These are phyloP conservation scores for Musa itinerans DNA, from an alignment of 176 grass and related monocot genomes.

Conservation along the genomic window DNA sequence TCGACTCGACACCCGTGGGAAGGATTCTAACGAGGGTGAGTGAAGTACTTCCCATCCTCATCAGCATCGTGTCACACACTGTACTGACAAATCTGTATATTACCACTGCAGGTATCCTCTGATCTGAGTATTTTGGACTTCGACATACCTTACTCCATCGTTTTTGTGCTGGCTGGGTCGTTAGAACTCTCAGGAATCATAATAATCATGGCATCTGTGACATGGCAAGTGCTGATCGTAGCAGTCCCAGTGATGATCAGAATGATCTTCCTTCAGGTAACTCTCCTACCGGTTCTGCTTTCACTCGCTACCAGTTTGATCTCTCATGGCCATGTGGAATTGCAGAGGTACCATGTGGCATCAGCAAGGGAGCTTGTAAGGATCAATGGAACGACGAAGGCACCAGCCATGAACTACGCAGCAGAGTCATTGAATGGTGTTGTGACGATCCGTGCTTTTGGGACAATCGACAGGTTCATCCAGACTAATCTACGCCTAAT, in stretches of 20 bases:
- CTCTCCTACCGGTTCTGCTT: background rate
- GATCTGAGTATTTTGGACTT: constrained; percentile 93
- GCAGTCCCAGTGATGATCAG: constrained; percentile 56
- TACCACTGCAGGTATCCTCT: constrained; percentile 68
- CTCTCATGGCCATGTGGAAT: background rate
- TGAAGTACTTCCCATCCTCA: background rate
- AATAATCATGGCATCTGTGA: constrained; percentile 59
- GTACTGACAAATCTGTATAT: background rate
- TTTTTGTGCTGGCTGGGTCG: constrained; percentile 37
- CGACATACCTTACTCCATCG: constrained; percentile 86
- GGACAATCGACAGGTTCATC: constrained; percentile 52
- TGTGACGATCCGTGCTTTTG: constrained; percentile 67
- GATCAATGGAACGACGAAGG: constrained; percentile 93
- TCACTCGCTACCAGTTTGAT: too few relatives aligned
- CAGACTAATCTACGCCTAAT: constrained; percentile 57
- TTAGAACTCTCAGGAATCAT: constrained; percentile 36
- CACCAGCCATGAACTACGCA: constrained; percentile 85
- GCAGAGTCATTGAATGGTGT: constrained; percentile 68
- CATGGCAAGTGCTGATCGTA: constrained; percentile 73
- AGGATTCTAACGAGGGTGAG: constrained; percentile 85
- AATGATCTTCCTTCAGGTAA: constrained; percentile 66
- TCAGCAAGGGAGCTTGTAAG: constrained; percentile 85
- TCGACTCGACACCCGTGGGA: constrained; percentile 86
- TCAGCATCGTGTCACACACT: too few relatives aligned
- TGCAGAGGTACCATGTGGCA: constrained; percentile 72